Conservation (phyloP, 768 basidiomycete species). For the Amanita molliuscula region DNA sequence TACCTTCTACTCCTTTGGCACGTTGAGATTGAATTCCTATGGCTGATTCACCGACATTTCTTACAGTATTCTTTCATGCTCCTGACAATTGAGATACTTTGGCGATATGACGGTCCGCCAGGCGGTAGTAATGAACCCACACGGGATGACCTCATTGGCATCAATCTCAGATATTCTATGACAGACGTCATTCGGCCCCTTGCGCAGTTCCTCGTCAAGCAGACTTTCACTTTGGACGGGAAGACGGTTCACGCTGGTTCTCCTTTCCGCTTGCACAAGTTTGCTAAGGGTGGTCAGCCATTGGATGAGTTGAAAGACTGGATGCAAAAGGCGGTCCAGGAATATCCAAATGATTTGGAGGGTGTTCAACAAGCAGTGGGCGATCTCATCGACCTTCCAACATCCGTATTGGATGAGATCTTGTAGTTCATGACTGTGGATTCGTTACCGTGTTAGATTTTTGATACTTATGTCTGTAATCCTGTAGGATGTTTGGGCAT, state of each 20-base stretch:
- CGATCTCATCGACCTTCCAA: not conserved
- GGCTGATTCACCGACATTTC: no score
- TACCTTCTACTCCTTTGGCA: not conserved
- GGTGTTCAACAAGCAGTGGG: not conserved
- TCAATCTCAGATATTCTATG: not conserved
- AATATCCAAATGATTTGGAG: not conserved
- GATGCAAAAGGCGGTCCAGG: not conserved
- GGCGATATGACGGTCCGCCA: not conserved
- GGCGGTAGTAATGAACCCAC: no score
- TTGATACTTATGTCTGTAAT: not conserved
- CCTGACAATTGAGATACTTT: not conserved
- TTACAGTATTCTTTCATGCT: slow-evolving; percentile 1
- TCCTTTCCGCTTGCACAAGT: not conserved
- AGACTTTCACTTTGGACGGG: not conserved
- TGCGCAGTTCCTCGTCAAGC: not conserved
- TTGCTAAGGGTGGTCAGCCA: not conserved
- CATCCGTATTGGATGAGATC: no score
- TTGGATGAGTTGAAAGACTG: not conserved
- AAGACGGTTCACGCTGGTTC: not conserved
- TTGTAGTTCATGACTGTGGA: no score
- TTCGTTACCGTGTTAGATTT: no score
- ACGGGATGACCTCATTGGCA: not conserved
- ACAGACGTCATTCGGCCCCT: not conserved
- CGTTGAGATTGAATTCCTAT: not conserved
- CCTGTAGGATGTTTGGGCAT: no score